Evolutionary conservation across 2,329 filamentous ascomycete species (phyloP).

Genomic region (Colletotrichum godetiae): DNA sequence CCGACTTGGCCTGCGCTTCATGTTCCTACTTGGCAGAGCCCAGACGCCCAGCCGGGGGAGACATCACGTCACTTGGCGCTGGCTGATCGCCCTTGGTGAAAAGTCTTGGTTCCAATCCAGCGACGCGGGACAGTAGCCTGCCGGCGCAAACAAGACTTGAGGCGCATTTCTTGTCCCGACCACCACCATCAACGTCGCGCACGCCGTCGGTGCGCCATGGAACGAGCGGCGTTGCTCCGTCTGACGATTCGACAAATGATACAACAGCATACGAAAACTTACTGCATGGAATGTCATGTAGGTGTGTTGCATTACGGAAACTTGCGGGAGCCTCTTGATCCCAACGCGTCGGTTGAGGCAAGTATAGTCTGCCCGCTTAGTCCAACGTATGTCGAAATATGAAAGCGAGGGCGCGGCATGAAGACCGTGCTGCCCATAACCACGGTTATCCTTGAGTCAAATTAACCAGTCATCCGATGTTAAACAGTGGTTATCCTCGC

Average conservation of each 20-base stretch:
- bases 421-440: background rate
- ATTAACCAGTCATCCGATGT: constrained; percentile 8
- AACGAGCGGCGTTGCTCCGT: background rate
- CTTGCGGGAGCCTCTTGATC: constrained; percentile 17
- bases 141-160: constrained; percentile 27
- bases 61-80: constrained; percentile 24
- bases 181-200: background rate
- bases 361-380: background rate
- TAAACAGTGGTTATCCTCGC: background rate
- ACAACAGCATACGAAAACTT: background rate
- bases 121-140: background rate
- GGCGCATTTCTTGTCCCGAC: background rate
- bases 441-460: constrained; percentile 6
- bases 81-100: constrained; percentile 1
- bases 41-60: background rate
- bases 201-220: background rate
- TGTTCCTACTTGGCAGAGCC: constrained; percentile 1
- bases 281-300: constrained; percentile 8
- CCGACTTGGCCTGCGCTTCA: constrained; percentile 26
- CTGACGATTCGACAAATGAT: background rate
- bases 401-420: background rate
- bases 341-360: background rate
- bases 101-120: constrained; percentile 22
- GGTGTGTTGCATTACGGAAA: constrained; percentile 28
- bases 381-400: background rate